A percentile compares a stretch with the other conserved stretches of the same genome.
Conservation (phyloP, 208 protist genomes). For the Acanthamoeba castellanii region DNA sequence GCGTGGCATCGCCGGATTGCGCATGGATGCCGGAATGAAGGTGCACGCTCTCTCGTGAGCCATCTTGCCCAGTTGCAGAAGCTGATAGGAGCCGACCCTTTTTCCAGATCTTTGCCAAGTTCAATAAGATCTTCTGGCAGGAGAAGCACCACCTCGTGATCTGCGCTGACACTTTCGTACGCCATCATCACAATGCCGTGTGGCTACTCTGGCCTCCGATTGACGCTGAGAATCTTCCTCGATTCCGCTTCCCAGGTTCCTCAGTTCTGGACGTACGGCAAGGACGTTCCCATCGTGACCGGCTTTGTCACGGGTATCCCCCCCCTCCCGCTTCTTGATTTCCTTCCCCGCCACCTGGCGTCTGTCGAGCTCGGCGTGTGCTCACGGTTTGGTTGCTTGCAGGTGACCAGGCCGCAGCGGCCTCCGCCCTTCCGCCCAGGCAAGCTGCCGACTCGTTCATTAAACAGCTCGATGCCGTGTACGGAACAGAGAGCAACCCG, state of each 20-base stretch:
- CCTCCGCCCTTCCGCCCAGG: not conserved
- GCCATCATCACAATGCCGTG: not conserved
- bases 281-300: conserved; percentile 22
- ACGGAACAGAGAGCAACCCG: conserved; percentile 35
- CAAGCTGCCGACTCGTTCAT: conserved; percentile 20
- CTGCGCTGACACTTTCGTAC: conserved; percentile 13
- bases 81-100: not conserved
- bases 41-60: not conserved
- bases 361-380: not conserved
- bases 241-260: not conserved
- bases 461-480: conserved; percentile 39
- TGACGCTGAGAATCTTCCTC: too few species aligned
- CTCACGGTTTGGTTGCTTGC: not conserved
- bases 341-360: not conserved
- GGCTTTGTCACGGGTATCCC: conserved; percentile 13
- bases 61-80: not conserved
- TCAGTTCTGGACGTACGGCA: conserved; percentile 46
- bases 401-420: conserved; percentile 9
- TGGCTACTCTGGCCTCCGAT: too few species aligned
- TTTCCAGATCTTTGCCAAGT: conserved; percentile 48
- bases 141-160: conserved; percentile 42
- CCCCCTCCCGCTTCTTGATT: not conserved
- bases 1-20: not conserved
- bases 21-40: conserved; percentile 53
- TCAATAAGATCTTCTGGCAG: conserved; percentile 53